Percentiles rank a stretch among this genome's conserved stretches.
Evolutionary conservation across 495 filamentous ascomycete genomes (phyloP).

Genomic region (Bacidia rubella): DNA sequence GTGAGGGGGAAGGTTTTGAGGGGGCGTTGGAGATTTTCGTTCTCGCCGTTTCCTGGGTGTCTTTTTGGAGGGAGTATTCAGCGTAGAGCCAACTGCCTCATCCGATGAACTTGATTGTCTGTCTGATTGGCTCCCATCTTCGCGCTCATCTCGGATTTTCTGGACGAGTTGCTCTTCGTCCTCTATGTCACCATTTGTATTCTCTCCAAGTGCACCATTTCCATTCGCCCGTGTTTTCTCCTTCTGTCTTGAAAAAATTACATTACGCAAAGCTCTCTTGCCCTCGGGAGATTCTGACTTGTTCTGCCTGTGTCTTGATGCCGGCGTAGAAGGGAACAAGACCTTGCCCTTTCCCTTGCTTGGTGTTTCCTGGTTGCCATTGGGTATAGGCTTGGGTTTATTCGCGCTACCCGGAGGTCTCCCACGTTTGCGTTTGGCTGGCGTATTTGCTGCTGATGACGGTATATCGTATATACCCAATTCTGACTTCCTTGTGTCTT

Average conservation of each 20-base stretch:
- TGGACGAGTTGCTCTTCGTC: constrained; percentile 63
- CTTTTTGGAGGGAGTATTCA: constrained; percentile 39
- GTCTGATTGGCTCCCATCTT: constrained; percentile 27
- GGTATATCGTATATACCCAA: background rate
- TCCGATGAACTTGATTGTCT: constrained; percentile 19
- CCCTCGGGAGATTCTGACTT: background rate
- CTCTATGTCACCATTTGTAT: constrained; percentile 45
- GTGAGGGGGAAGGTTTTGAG: constrained; percentile 64
- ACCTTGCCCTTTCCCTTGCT: constrained; percentile 6
- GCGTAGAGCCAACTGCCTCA: constrained; percentile 12
- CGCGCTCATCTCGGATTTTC: constrained; percentile 43
- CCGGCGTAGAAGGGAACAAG: constrained; percentile 11
- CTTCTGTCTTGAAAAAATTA: constrained; percentile 70
- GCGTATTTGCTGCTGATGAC: constrained; percentile 4
- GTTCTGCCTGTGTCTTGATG: background rate
- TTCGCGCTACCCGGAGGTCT: constrained; percentile 17
- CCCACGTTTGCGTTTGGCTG: constrained; percentile 14
- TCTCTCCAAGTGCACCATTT: constrained; percentile 42
- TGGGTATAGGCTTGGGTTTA: constrained; percentile 10
- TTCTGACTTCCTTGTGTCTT: background rate
- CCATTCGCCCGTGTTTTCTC: constrained; percentile 70
- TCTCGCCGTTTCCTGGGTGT: constrained; percentile 44
- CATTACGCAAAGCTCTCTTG: constrained; percentile 33
- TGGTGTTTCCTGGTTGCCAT: constrained; percentile 4
- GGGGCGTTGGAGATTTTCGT: constrained; percentile 67